A percentile compares a stretch with the other conserved stretches of the same genome.
Conservation (phyloP, 1,284 basidiomycete species). For the Pseudozyma thailandica region DNA sequence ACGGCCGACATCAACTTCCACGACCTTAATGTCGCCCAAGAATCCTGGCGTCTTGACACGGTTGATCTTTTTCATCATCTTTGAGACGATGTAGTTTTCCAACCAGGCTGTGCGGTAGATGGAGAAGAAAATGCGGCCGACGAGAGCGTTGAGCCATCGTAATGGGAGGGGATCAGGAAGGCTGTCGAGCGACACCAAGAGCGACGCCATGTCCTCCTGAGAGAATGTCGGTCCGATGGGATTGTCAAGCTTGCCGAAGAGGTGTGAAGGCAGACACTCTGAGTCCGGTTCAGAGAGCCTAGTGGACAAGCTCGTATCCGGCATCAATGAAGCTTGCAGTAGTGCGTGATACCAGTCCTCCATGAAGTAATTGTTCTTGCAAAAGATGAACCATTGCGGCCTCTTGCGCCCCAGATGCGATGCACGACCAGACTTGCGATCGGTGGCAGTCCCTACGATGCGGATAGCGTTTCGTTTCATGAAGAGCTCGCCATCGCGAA, state of each 20-base stretch:
- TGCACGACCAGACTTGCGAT: conserved; percentile 9
- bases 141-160: conserved; percentile 93
- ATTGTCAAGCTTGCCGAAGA: conserved; percentile 33
- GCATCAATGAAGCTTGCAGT: conserved; percentile 76
- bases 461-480: conserved; percentile 64
- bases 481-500: conserved; percentile 64
- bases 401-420: conserved; percentile 12
- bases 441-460: conserved; percentile 45
- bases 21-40: conserved; percentile 84
- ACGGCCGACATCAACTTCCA: conserved; percentile 87
- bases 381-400: conserved; percentile 66
- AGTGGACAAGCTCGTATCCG: conserved; percentile 60
- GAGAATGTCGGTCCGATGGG: conserved; percentile 76
- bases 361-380: conserved; percentile 65
- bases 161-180: conserved; percentile 94
- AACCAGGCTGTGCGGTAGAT: conserved; percentile 84
- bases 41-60: conserved; percentile 89
- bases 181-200: conserved; percentile 86
- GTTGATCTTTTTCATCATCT: conserved; percentile 90
- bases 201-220: conserved; percentile 81
- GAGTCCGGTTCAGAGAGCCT: conserved; percentile 21
- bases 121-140: conserved; percentile 91
- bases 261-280: conserved; percentile 7
- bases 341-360: conserved; percentile 95
- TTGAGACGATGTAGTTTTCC: conserved; percentile 83